Conservation (phyloP, 23 red algal genomes). For the Cyanidioschyzon merolae region DNA sequence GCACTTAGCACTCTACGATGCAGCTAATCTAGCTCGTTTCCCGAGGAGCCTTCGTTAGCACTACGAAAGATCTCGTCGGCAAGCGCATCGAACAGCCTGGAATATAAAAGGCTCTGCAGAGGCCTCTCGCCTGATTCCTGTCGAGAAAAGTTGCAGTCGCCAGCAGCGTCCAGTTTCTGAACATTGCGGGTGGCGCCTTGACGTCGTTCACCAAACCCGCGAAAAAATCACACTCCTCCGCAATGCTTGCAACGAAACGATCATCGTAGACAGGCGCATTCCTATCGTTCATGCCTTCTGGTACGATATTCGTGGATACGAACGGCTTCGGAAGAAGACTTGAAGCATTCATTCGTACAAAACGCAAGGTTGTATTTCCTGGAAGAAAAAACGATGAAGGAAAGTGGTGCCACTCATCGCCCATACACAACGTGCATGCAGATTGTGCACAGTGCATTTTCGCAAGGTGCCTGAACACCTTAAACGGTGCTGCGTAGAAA, state of each 20-base stretch:
- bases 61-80: too few species aligned
- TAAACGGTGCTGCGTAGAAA: slow-evolving; percentile 22
- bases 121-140: background rate
- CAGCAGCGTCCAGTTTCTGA: background rate
- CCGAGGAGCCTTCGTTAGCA: too few species aligned
- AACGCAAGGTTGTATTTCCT: slow-evolving; percentile 31
- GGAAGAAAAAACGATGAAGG: slow-evolving; percentile 80
- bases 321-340: slow-evolving; percentile 12
- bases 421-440: slow-evolving; percentile 61
- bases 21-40: too few species aligned
- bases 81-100: background rate
- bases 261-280: slow-evolving; percentile 20
- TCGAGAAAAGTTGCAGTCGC: slow-evolving; percentile 13
- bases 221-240: slow-evolving; percentile 2
- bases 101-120: slow-evolving; percentile 11
- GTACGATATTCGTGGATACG: background rate
- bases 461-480: slow-evolving; percentile 18
- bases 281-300: slow-evolving; percentile 17
- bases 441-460: background rate
- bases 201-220: background rate
- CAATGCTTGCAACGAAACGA: background rate
- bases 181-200: background rate
- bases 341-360: slow-evolving; percentile 27
- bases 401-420: slow-evolving; percentile 85
- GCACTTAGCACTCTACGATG: too few species aligned